A percentile compares a stretch with the other conserved stretches of the same genome.
Conservation (phyloP, 176 grass and related monocot species). For the Thalia dealbata region DNA sequence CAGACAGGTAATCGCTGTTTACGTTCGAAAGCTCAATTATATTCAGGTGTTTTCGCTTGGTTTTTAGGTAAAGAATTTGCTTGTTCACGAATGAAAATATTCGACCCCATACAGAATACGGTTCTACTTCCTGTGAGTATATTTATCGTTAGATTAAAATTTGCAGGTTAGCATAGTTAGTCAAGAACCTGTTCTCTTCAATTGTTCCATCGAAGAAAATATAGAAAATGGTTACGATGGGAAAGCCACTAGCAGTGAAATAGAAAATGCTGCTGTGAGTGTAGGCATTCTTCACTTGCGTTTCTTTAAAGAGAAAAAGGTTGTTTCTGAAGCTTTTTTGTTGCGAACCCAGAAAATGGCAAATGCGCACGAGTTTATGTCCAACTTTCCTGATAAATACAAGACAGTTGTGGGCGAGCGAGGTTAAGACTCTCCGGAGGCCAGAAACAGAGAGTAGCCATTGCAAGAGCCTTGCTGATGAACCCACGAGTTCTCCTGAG, state of each 20-base stretch:
- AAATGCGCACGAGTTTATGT: no score
- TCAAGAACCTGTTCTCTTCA: conserved; percentile 90
- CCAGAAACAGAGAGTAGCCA: conserved; percentile 94
- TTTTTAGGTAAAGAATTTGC: background rate
- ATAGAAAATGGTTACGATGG: conserved; percentile 80
- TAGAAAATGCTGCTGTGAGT: conserved; percentile 83
- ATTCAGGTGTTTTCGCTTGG: background rate
- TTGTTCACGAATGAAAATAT: background rate
- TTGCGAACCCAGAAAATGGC: no score
- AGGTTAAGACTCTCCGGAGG: conserved; percentile 82
- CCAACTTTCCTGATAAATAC: conserved; percentile 47
- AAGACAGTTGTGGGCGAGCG: conserved; percentile 81
- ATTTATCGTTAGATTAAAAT: conserved; percentile 1
- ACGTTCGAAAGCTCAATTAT: background rate
- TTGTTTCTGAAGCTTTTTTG: no score
- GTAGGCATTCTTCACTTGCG: conserved; percentile 1
- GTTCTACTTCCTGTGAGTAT: background rate
- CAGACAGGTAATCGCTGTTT: conserved; percentile 45
- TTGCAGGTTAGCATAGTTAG: conserved; percentile 98
- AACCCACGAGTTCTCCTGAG: conserved; percentile 89
- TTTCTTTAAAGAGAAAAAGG: no score
- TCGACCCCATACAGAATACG: background rate
- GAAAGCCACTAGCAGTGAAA: conserved; percentile 38
- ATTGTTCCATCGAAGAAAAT: conserved; percentile 94
- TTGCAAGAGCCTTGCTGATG: conserved; percentile 97